Evolutionary conservation across 768 basidiomycete species (phyloP).

Genomic region (Psilocybe azurescens): DNA sequence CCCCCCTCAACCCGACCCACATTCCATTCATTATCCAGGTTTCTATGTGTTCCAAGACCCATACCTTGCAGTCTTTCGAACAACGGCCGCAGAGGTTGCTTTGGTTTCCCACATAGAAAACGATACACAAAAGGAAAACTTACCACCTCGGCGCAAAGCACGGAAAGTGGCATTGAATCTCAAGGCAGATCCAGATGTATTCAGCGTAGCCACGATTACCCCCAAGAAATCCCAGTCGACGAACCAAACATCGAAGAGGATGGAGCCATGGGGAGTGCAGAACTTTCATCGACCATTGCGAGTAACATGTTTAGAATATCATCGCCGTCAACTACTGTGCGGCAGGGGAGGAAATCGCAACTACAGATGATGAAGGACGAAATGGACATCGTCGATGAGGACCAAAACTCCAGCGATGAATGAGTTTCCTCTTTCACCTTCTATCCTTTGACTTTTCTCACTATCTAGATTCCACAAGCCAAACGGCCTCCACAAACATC

Average conservation of each 20-base stretch:
- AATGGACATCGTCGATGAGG: conserved; percentile 31
- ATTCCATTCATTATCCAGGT: conserved; percentile 72
- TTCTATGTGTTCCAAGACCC: conserved; percentile 63
- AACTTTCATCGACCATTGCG: neutral
- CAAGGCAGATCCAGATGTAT: conserved; percentile 1
- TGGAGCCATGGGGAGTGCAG: neutral
- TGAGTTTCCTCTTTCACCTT: neutral
- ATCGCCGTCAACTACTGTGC: conserved; percentile 3
- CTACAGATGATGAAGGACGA: conserved; percentile 37
- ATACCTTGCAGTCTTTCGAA: conserved; percentile 28
- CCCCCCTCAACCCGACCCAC: conserved; percentile 49
- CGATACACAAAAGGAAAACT: conserved; percentile 63
- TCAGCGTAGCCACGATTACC: neutral
- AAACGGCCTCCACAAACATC: neutral
- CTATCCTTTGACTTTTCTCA: neutral
- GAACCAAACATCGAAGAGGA: conserved; percentile 9
- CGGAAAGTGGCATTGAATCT: conserved; percentile 37
- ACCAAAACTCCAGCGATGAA: conserved; percentile 19
- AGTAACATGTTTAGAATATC: neutral
- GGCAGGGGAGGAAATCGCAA: conserved; percentile 5
- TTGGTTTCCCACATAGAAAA: conserved; percentile 12
- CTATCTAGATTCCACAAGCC: neutral
- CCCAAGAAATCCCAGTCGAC: conserved; percentile 2
- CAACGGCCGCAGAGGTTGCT: conserved; percentile 2
- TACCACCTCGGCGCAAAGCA: conserved; percentile 50